Evolutionary conservation across 331 rosid species (phyloP).

Genomic region (Quercus tomentella): DNA sequence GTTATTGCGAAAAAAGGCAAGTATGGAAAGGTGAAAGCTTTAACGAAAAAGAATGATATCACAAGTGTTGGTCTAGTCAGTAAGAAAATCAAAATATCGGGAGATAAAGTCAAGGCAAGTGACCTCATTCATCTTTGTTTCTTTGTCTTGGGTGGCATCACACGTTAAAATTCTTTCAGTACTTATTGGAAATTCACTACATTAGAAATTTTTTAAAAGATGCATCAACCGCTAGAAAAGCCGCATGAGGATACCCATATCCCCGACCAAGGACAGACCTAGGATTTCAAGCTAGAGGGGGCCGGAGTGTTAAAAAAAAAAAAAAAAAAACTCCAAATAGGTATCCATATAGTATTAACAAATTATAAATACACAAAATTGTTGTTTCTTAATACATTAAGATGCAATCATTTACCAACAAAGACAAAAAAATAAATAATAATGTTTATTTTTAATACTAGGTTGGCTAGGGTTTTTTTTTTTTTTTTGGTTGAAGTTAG

Average conservation of each 20-base stretch:
- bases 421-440: too few species aligned
- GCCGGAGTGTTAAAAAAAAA: too few species aligned
- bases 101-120: slow-evolving; percentile 78
- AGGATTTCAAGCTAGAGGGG: too few species aligned
- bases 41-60: slow-evolving; percentile 51
- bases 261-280: too few species aligned
- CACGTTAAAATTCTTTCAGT: neutral
- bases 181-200: neutral
- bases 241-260: neutral
- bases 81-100: slow-evolving; percentile 81
- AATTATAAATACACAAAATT: too few species aligned
- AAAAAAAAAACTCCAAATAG: too few species aligned
- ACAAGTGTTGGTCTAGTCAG: slow-evolving; percentile 40
- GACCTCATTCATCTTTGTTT: slow-evolving; percentile 14
- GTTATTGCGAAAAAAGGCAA: slow-evolving; percentile 46
- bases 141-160: neutral
- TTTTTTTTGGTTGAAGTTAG: too few species aligned
- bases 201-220: neutral
- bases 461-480: too few species aligned
- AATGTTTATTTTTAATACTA: too few species aligned
- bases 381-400: too few species aligned
- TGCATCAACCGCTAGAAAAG: neutral
- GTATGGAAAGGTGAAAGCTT: slow-evolving; percentile 49
- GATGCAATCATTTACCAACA: too few species aligned
- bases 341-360: too few species aligned